A percentile compares a stretch with the other conserved stretches of the same genome.
phyloP scores from a whole-genome alignment of 352 stramenopile species.

The Globisporangium alternatum region DNA sequence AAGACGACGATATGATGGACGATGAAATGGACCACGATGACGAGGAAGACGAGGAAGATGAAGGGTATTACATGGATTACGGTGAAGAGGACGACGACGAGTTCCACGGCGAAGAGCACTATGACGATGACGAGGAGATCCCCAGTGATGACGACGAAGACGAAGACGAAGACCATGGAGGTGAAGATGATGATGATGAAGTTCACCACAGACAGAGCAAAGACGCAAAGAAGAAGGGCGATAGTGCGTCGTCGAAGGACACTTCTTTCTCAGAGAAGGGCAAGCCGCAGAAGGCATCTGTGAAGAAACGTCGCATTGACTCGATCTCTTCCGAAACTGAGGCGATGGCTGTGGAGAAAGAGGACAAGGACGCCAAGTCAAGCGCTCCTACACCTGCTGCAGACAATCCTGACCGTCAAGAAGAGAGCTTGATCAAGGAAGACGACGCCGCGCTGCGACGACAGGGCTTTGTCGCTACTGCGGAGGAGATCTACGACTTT shows the following conservation, averaged over 20 bases:
- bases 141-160: constrained; percentile 35
- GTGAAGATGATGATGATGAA: constrained; percentile 15
- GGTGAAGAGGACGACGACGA: constrained; percentile 49
- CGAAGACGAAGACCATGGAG: constrained; percentile 14
- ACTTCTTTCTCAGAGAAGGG: background rate
- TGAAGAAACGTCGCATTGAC: constrained; percentile 29
- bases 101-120: constrained; percentile 20
- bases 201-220: background rate
- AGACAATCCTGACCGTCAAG: background rate
- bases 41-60: constrained; percentile 51
- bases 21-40: constrained; percentile 61
- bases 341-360: constrained; percentile 15
- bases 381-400: background rate
- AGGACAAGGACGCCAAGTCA: constrained; percentile 3
- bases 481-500: constrained; percentile 46
- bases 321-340: constrained; percentile 38
- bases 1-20: constrained; percentile 49
- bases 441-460: constrained; percentile 15
- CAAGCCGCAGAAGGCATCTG: background rate
- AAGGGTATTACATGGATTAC: constrained; percentile 49
- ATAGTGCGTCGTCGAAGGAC: background rate
- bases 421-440: constrained; percentile 7
- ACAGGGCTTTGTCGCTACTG: constrained; percentile 25
- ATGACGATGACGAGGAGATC: constrained; percentile 29
- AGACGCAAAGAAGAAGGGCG: background rate